These are phyloP conservation scores for Agrocybe chaxingu DNA, from an alignment of 768 basidiomycete genomes.

Conservation along the genomic window DNA sequence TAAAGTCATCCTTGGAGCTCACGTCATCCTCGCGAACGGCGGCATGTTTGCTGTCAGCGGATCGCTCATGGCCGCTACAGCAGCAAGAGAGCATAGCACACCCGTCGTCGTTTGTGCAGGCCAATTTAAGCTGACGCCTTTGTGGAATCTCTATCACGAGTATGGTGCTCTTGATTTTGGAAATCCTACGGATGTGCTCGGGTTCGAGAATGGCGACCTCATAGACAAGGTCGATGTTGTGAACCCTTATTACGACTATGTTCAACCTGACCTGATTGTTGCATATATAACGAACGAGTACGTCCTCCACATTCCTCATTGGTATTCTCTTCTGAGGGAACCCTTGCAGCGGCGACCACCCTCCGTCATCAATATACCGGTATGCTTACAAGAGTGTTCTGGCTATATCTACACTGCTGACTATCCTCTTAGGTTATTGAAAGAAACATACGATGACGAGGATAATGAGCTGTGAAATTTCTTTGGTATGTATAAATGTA, in stretches of 20 bases:
- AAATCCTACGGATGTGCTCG: conserved; percentile 57
- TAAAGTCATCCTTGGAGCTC: conserved; percentile 93
- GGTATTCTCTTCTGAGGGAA: conserved; percentile 9
- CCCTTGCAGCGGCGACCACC: conserved; percentile 81
- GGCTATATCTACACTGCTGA: conserved; percentile 8
- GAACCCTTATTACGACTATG: conserved; percentile 97
- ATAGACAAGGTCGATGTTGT: conserved; percentile 89
- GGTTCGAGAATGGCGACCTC: conserved; percentile 74
- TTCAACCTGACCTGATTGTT: conserved; percentile 87
- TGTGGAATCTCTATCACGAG: conserved; percentile 86
- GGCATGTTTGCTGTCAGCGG: conserved; percentile 91
- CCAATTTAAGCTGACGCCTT: conserved; percentile 93
- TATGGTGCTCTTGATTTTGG: conserved; percentile 83
- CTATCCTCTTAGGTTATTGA: conserved; percentile 58
- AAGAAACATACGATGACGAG: conserved; percentile 95
- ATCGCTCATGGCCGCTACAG: conserved; percentile 79
- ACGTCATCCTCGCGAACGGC: conserved; percentile 95
- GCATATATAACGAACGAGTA: conserved; percentile 97
- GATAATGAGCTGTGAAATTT: conserved; percentile 69
- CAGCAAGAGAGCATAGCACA: conserved; percentile 86
- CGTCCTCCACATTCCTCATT: conserved; percentile 31
- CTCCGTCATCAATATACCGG: conserved; percentile 92
- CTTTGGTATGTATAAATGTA: conserved; percentile 5
- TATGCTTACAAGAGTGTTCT: conserved; percentile 23
- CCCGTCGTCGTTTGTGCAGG: conserved; percentile 93